Conservation (phyloP, 495 filamentous ascomycete species). For the Glarea lozoyensis region DNA sequence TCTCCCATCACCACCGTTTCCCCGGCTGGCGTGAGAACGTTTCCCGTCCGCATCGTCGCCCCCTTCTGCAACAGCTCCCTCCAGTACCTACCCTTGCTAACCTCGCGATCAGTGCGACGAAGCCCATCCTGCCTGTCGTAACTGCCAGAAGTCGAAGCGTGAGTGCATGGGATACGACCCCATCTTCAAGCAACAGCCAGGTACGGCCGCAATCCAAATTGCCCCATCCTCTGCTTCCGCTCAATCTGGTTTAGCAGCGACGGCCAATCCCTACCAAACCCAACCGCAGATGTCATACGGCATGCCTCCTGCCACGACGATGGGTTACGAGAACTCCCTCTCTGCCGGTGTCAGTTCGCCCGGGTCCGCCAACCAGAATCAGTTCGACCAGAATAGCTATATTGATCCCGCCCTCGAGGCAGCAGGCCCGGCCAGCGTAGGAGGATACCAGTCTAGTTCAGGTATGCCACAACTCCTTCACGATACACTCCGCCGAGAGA, state of each 20-base stretch:
- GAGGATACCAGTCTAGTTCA: slow-evolving; percentile 11
- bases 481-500: slow-evolving; percentile 22
- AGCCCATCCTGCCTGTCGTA: slow-evolving; percentile 86
- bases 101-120: slow-evolving; percentile 76
- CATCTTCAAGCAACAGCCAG: slow-evolving; percentile 85
- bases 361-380: slow-evolving; percentile 51
- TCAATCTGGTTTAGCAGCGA: slow-evolving; percentile 18
- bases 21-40: too few species aligned
- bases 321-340: slow-evolving; percentile 27
- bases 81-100: slow-evolving; percentile 1
- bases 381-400: slow-evolving; percentile 58
- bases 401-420: slow-evolving; percentile 71
- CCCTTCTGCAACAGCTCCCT: slow-evolving; percentile 13
- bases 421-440: slow-evolving; percentile 19
- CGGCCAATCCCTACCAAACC: slow-evolving; percentile 25
- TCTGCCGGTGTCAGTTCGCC: slow-evolving; percentile 36
- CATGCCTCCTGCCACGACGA: slow-evolving; percentile 21
- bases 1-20: slow-evolving; percentile 20
- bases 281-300: slow-evolving; percentile 28
- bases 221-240: slow-evolving; percentile 30
- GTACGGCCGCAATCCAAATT: slow-evolving; percentile 71
- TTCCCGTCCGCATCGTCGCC: too few species aligned
- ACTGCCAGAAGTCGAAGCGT: slow-evolving; percentile 96
- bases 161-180: slow-evolving; percentile 97
- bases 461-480: slow-evolving; percentile 25